Percentiles rank a stretch among this genome's conserved stretches.
Conservation (phyloP, 129 eudicot genomes). For the Centaurea solstitialis region DNA sequence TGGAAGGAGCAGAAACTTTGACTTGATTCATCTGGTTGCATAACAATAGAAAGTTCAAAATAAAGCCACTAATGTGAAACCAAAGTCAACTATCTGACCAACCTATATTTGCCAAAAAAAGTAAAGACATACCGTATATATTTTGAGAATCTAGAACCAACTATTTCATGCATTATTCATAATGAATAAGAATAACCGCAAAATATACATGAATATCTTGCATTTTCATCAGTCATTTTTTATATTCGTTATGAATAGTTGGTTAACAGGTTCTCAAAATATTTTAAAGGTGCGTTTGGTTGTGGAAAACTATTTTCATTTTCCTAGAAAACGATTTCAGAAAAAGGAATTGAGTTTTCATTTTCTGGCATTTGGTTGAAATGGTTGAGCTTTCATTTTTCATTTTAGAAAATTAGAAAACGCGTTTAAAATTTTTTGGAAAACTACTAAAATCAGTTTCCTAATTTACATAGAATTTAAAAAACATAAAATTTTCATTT, state of each 20-base stretch:
- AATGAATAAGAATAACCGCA: not conserved
- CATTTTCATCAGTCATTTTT: not conserved
- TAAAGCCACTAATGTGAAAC: not conserved
- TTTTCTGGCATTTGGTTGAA: no score
- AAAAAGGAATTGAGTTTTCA: no score
- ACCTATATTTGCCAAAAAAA: not conserved
- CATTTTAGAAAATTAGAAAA: no score
- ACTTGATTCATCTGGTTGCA: slow-evolving; percentile 52
- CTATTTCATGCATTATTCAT: not conserved
- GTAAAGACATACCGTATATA: no score
- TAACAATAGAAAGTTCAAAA: not conserved
- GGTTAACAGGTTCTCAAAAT: not conserved
- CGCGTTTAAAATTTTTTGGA: no score
- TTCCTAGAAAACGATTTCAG: no score
- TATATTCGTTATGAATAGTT: not conserved
- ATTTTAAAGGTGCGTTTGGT: no score
- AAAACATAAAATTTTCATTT: no score
- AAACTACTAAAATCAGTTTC: no score
- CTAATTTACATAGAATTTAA: no score
- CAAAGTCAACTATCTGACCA: slow-evolving; percentile 17
- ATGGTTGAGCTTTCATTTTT: no score
- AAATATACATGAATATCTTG: not conserved
- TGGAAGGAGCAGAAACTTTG: slow-evolving; percentile 48
- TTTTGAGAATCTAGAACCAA: not conserved
- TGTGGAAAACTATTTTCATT: no score